These are phyloP conservation scores for Sclerotinia trifoliorum DNA, from an alignment of 2,329 filamentous ascomycete genomes.

Conservation along the genomic window DNA sequence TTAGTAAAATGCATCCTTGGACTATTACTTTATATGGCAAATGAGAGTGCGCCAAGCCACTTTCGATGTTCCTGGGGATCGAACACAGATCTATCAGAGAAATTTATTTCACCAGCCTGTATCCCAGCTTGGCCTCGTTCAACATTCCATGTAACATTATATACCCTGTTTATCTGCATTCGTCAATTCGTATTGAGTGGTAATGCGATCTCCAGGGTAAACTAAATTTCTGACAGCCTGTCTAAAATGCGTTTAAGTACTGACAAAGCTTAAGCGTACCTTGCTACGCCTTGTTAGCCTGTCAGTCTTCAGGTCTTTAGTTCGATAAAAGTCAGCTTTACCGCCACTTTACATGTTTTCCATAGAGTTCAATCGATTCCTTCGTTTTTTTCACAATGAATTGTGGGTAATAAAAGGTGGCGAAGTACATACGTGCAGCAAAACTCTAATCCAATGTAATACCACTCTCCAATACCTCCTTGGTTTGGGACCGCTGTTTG, in stretches of 20 bases:
- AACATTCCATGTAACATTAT: slow-evolving; percentile 8
- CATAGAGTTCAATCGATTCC: neutral
- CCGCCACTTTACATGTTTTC: neutral
- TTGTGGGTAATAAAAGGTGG: neutral
- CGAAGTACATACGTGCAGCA: slow-evolving; percentile 13
- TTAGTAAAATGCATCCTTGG: neutral
- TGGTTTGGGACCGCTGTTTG: slow-evolving; percentile 6
- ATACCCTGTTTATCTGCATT: neutral
- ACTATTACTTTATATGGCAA: too few species aligned
- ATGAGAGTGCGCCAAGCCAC: neutral
- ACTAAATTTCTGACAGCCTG: neutral
- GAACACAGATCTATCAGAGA: neutral
- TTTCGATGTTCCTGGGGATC: neutral
- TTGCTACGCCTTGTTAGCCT: slow-evolving; percentile 4
- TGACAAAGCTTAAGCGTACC: neutral
- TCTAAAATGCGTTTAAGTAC: neutral
- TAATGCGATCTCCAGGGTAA: slow-evolving; percentile 6
- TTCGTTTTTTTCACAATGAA: neutral
- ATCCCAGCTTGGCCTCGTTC: neutral
- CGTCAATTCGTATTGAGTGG: neutral
- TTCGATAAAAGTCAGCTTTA: neutral
- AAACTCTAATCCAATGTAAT: slow-evolving; percentile 12
- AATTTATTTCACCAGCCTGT: neutral
- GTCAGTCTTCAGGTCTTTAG: neutral
- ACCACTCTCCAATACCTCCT: slow-evolving; percentile 13